phyloP scores from a whole-genome alignment of 805 yeast species.

The Maudiozyma barnettii region DNA sequence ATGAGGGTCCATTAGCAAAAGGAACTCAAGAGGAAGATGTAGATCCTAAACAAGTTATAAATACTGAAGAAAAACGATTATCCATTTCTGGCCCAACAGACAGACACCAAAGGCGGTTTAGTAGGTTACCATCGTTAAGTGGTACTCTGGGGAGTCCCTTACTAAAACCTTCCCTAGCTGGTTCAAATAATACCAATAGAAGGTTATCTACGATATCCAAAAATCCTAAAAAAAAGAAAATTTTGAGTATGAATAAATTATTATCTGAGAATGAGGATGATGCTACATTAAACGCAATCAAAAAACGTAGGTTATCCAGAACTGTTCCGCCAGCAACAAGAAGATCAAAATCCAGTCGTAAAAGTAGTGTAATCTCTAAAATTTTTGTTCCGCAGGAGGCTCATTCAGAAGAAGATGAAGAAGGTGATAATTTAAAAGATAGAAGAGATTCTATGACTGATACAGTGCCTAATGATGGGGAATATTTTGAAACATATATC shows the following conservation, averaged over 20 bases:
- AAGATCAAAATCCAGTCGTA: conserved; percentile 24
- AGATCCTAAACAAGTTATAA: conserved; percentile 3
- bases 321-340: conserved; percentile 16
- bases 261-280: conserved; percentile 22
- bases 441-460: conserved; percentile 9
- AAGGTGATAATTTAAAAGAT: conserved; percentile 3
- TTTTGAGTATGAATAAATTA: conserved; percentile 5
- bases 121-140: conserved; percentile 34
- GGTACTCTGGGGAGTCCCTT: conserved; percentile 27
- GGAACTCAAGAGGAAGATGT: neutral
- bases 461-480: conserved; percentile 14
- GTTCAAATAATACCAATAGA: conserved; percentile 2
- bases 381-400: conserved; percentile 12
- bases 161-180: conserved; percentile 15
- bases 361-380: conserved; percentile 28
- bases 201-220: conserved; percentile 20
- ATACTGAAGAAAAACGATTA: conserved; percentile 9
- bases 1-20: neutral
- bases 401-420: conserved; percentile 2
- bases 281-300: conserved; percentile 20
- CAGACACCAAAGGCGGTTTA: conserved; percentile 15
- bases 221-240: conserved; percentile 13
- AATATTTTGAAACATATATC: conserved; percentile 24
- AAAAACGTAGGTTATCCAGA: conserved; percentile 23
- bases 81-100: neutral